Conservation (phyloP, 768 basidiomycete genomes). For the Termitomyces sp. region DNA sequence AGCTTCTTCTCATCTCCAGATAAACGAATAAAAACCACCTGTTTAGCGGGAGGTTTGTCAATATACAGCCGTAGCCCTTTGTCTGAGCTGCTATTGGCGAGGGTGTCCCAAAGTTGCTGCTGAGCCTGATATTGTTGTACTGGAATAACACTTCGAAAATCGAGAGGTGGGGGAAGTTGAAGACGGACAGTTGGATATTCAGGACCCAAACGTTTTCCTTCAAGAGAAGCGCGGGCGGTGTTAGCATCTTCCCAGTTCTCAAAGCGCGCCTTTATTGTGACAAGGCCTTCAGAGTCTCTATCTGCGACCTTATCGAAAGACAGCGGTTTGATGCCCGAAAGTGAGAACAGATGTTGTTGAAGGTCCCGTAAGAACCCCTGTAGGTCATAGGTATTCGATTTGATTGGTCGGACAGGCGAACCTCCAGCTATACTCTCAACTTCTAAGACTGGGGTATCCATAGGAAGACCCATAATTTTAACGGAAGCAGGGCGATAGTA, state of each 20-base stretch:
- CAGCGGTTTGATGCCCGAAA: slow-evolving; percentile 14
- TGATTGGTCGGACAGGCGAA: slow-evolving; percentile 13
- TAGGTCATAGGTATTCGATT: slow-evolving; percentile 16
- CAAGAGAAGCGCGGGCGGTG: slow-evolving; percentile 29
- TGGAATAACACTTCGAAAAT: slow-evolving; percentile 46
- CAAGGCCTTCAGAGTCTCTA: slow-evolving; percentile 23
- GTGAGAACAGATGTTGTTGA: slow-evolving; percentile 17
- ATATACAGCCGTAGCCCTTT: slow-evolving; percentile 29
- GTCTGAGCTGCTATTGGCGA: slow-evolving; percentile 31
- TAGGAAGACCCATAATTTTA: slow-evolving; percentile 38
- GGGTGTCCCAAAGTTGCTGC: slow-evolving; percentile 40
- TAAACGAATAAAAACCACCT: slow-evolving; percentile 35
- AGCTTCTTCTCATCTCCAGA: slow-evolving; percentile 47
- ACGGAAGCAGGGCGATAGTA: slow-evolving; percentile 28
- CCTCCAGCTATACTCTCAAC: slow-evolving; percentile 27
- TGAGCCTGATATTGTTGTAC: slow-evolving; percentile 47
- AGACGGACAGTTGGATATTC: slow-evolving; percentile 30
- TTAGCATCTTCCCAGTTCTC: slow-evolving; percentile 44
- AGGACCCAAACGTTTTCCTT: slow-evolving; percentile 21
- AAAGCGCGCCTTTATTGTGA: slow-evolving; percentile 40
- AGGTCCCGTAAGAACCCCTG: slow-evolving; percentile 18
- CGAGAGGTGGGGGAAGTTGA: slow-evolving; percentile 41
- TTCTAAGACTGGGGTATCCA: slow-evolving; percentile 16
- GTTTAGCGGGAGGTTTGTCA: slow-evolving; percentile 8
- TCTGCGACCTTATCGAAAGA: slow-evolving; percentile 22